A percentile compares a stretch with the other conserved stretches of the same genome.
These are phyloP conservation scores for Dictyostelium firmibasis DNA, from an alignment of 78 protist genomes.

Conservation along the genomic window DNA sequence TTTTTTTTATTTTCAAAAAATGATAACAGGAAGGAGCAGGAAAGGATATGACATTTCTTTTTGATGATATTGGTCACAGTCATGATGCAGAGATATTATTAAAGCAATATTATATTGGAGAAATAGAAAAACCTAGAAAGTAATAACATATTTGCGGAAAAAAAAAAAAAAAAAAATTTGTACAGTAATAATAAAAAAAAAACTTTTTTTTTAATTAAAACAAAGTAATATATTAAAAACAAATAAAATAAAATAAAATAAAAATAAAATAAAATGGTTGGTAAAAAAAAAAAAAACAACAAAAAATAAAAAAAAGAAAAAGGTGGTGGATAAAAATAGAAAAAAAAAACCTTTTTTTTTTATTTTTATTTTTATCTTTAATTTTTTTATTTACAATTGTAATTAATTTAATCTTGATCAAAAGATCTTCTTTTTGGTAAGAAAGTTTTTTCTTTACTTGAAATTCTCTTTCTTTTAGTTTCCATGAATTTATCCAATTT, in stretches of 20 bases:
- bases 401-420: not conserved
- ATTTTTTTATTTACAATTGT: not conserved
- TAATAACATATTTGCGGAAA: not conserved
- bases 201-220: not conserved
- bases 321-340: no score
- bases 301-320: no score
- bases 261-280: no score
- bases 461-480: constrained; percentile 28
- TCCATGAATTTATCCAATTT: constrained; percentile 64
- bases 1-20: no score
- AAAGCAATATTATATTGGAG: constrained; percentile 34
- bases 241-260: not conserved
- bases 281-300: no score
- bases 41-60: constrained; percentile 38
- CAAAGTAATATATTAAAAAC: not conserved
- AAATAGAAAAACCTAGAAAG: not conserved
- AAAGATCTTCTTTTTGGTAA: constrained; percentile 29
- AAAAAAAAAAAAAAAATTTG: not conserved
- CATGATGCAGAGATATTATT: not conserved
- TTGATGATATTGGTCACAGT: constrained; percentile 71
- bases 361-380: not conserved
- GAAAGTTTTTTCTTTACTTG: constrained; percentile 9
- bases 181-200: not conserved
- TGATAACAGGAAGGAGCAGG: constrained; percentile 42
- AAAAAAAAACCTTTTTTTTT: no score